Conservation (phyloP, 208 protist species). For the Angomonas ambiguus region DNA sequence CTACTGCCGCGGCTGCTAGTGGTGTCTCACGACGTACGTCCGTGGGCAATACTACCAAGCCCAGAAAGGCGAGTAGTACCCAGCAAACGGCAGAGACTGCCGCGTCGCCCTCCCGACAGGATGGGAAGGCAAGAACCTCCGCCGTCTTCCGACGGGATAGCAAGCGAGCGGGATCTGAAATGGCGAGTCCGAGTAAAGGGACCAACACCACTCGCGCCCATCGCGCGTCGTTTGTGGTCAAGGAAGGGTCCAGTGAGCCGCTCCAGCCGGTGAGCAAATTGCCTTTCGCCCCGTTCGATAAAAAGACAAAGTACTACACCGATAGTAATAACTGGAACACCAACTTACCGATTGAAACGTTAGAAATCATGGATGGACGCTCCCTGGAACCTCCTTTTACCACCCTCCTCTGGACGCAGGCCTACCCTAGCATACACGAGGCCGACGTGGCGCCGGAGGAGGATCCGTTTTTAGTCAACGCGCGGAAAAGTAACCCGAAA, state of each 20-base stretch:
- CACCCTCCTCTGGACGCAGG: constrained; percentile 58
- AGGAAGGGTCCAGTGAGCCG: too few relatives aligned
- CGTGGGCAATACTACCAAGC: background rate
- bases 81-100: background rate
- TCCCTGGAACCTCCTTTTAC: constrained; percentile 62
- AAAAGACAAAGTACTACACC: constrained; percentile 5
- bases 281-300: background rate
- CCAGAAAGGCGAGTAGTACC: background rate
- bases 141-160: background rate
- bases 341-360: constrained; percentile 22
- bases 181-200: background rate
- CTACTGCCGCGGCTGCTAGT: background rate
- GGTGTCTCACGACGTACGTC: too few relatives aligned
- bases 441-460: background rate
- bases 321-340: constrained; percentile 16
- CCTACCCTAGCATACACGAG: constrained; percentile 22
- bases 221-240: background rate
- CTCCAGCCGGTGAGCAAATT: background rate
- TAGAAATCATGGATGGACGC: constrained; percentile 42
- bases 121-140: background rate
- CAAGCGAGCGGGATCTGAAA: background rate
- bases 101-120: background rate
- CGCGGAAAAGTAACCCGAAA: background rate
- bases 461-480: background rate
- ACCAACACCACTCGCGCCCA: background rate